These are phyloP conservation scores for Dictyophora rubrovolvata DNA, from an alignment of 768 basidiomycete species.

Conservation along the genomic window DNA sequence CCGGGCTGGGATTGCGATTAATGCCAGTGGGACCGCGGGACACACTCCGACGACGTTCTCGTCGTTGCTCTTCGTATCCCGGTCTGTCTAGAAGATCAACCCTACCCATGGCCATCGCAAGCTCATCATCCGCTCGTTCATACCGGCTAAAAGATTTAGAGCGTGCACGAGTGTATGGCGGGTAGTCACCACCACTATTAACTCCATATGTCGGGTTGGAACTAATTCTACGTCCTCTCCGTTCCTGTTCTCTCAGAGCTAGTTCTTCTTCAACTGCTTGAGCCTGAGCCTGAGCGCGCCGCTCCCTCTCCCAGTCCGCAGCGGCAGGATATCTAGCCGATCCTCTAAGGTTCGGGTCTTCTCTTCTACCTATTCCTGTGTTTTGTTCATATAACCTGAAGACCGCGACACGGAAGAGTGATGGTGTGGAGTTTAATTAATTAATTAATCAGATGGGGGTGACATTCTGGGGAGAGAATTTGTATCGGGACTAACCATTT, in stretches of 20 bases:
- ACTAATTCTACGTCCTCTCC: conserved; percentile 25
- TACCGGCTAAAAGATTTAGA: conserved; percentile 1
- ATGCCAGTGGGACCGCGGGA: neutral
- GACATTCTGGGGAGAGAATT: neutral
- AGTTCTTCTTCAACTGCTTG: conserved; percentile 13
- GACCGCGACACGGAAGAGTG: neutral
- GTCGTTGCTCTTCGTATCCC: neutral
- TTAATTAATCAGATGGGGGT: neutral
- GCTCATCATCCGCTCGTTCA: conserved; percentile 4
- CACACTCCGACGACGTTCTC: conserved; percentile 1
- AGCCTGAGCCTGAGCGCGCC: conserved; percentile 18
- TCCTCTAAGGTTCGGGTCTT: conserved; percentile 25
- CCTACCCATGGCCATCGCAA: conserved; percentile 4
- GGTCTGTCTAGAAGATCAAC: neutral
- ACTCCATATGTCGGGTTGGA: conserved; percentile 32
- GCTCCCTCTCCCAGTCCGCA: conserved; percentile 31
- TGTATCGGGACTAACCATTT: conserved; percentile 1
- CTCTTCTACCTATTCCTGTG: conserved; percentile 27
- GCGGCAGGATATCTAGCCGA: conserved; percentile 20
- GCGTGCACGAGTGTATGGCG: neutral
- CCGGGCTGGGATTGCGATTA: neutral
- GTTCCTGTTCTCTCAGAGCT: conserved; percentile 13
- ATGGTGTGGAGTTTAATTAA: neutral
- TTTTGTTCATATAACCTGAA: conserved; percentile 34
- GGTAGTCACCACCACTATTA: conserved; percentile 22